These are phyloP conservation scores for Boletus vermiculosoides DNA, from an alignment of 768 basidiomycete genomes.

Conservation along the genomic window DNA sequence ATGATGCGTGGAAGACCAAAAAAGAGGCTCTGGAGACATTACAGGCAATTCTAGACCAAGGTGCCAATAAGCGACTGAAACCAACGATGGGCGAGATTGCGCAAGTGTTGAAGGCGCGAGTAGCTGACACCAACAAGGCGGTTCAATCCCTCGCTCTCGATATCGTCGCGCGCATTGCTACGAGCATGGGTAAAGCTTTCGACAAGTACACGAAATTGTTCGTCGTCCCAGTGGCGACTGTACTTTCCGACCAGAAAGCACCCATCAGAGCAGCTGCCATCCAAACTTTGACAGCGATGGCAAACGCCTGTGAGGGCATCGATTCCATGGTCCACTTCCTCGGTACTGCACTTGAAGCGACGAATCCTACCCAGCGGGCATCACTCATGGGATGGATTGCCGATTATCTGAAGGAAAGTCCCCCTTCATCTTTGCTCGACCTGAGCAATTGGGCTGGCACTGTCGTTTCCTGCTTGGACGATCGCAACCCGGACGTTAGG, in stretches of 20 bases:
- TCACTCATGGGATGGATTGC: constrained; percentile 77
- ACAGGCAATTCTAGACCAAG: constrained; percentile 83
- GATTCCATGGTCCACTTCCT: constrained; percentile 81
- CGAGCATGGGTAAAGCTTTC: constrained; percentile 94
- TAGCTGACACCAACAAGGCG: constrained; percentile 90
- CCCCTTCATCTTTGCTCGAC: constrained; percentile 56
- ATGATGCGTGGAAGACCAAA: constrained; percentile 94
- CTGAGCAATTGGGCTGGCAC: constrained; percentile 64
- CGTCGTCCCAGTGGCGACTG: constrained; percentile 71
- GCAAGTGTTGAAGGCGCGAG: constrained; percentile 80
- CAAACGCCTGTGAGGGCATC: constrained; percentile 77
- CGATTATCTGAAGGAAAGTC: constrained; percentile 73
- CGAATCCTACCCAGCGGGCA: constrained; percentile 85
- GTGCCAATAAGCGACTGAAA: constrained; percentile 89
- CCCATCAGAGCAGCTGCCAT: constrained; percentile 77
- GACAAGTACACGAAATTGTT: constrained; percentile 85
- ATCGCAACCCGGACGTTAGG: constrained; percentile 86
- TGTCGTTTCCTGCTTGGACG: constrained; percentile 80
- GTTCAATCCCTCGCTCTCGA: constrained; percentile 90
- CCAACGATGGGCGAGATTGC: constrained; percentile 91
- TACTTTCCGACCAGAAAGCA: constrained; percentile 91
- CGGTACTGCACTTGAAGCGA: constrained; percentile 74
- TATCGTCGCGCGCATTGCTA: constrained; percentile 84
- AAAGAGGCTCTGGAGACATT: constrained; percentile 91
- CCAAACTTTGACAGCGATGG: constrained; percentile 78